These are phyloP conservation scores for Picochlorum sp. DNA, from an alignment of 139 green algal genomes.

Conservation along the genomic window DNA sequence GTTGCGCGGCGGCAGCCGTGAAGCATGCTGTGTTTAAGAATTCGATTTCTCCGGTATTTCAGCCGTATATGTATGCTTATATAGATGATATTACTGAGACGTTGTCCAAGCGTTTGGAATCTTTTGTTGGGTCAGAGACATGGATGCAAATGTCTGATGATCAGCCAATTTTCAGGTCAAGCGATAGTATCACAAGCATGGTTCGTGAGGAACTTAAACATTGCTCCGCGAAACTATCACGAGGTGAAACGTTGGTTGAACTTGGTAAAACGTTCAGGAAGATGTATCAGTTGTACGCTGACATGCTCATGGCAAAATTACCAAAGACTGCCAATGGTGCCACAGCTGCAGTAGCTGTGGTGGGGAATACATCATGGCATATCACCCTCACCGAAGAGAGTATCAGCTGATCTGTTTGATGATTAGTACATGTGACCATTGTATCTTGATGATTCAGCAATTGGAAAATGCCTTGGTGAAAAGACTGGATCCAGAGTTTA, in stretches of 20 bases:
- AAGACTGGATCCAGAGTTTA: conserved; percentile 43
- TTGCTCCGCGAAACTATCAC: conserved; percentile 17
- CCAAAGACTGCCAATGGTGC: conserved; percentile 57
- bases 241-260: conserved; percentile 61
- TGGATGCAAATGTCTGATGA: conserved; percentile 63
- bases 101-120: conserved; percentile 59
- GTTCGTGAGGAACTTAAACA: conserved; percentile 54
- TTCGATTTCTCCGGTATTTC: conserved; percentile 65
- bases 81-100: conserved; percentile 65
- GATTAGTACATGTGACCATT: conserved; percentile 90
- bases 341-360: conserved; percentile 19
- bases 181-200: conserved; percentile 69
- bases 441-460: conserved; percentile 54
- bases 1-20: conserved; percentile 26
- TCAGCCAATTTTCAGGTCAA: conserved; percentile 40
- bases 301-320: conserved; percentile 58
- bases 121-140: conserved; percentile 68
- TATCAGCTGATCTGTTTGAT: conserved; percentile 67
- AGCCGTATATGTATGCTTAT: conserved; percentile 64
- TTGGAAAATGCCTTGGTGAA: conserved; percentile 47
- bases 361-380: conserved; percentile 55
- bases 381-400: conserved; percentile 37
- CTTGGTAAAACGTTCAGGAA: conserved; percentile 47
- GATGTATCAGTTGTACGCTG: conserved; percentile 67
- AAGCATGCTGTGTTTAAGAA: conserved; percentile 57